Evolutionary conservation across 1,284 basidiomycete genomes (phyloP).

Genomic region (Rhodotorula glutinis): DNA sequence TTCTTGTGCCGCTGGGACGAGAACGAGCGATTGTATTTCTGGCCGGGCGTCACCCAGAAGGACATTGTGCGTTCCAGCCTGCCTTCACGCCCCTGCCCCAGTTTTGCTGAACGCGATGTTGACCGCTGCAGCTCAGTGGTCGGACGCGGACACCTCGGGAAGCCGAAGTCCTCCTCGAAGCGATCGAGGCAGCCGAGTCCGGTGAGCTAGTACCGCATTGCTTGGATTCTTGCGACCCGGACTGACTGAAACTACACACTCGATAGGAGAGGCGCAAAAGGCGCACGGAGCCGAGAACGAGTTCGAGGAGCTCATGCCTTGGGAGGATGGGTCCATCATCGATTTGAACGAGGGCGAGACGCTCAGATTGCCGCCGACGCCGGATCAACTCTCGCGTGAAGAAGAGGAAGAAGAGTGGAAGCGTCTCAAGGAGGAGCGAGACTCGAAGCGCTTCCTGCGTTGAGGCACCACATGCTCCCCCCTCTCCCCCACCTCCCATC

Average conservation of each 20-base stretch:
- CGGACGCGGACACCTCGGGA: constrained; percentile 52
- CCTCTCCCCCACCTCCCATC: not conserved
- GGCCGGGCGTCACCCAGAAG: constrained; percentile 50
- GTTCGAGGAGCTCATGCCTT: constrained; percentile 32
- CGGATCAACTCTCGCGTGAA: constrained; percentile 47
- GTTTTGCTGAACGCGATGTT: not conserved
- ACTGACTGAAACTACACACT: too few species aligned
- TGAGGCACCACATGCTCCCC: not conserved
- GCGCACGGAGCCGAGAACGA: constrained; percentile 42
- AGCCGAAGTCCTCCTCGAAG: constrained; percentile 50
- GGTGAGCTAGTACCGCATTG: constrained; percentile 28
- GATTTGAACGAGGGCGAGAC: constrained; percentile 49
- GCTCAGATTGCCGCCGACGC: constrained; percentile 52
- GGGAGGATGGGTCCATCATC: constrained; percentile 23
- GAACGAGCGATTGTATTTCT: constrained; percentile 43
- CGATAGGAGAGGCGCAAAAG: constrained; percentile 51
- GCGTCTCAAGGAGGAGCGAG: constrained; percentile 14
- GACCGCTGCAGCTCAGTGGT: constrained; percentile 39
- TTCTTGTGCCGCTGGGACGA: constrained; percentile 42
- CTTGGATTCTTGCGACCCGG: too few species aligned
- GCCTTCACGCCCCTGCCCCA: too few species aligned
- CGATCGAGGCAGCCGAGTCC: constrained; percentile 54
- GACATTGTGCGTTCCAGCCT: constrained; percentile 48
- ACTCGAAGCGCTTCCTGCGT: constrained; percentile 19
- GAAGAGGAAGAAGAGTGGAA: constrained; percentile 46